Evolutionary conservation across 2,329 filamentous ascomycete genomes (phyloP).

Genomic region (Alternaria sp.): DNA sequence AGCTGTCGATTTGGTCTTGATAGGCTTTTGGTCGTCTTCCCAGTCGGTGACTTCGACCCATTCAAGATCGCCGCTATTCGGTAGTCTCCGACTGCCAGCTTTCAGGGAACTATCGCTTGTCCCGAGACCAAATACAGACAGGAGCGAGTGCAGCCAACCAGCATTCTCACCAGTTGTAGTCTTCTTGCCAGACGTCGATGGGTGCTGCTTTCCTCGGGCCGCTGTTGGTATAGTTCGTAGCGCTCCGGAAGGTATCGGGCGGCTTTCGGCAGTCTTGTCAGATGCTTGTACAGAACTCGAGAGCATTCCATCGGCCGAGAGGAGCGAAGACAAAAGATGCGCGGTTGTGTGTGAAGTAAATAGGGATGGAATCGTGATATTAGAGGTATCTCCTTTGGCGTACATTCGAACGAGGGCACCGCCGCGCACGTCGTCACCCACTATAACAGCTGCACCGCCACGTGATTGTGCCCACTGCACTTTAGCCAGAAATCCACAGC

Average conservation of each 20-base stretch:
- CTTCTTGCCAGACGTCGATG: conserved; percentile 18
- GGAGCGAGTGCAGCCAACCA: conserved; percentile 59
- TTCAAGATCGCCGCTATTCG: conserved; percentile 76
- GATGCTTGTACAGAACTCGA: not conserved
- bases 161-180: conserved; percentile 33
- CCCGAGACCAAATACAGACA: conserved; percentile 55
- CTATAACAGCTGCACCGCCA: conserved; percentile 88
- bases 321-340: conserved; percentile 86
- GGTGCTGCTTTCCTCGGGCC: not conserved
- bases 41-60: conserved; percentile 77
- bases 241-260: not conserved
- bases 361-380: conserved; percentile 90
- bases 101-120: conserved; percentile 19
- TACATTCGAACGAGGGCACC: conserved; percentile 97
- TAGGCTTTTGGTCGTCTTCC: conserved; percentile 59
- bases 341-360: conserved; percentile 97
- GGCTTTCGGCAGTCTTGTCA: conserved; percentile 13
- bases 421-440: conserved; percentile 90
- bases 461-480: conserved; percentile 95
- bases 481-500: conserved; percentile 96
- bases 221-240: not conserved
- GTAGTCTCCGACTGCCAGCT: conserved; percentile 69
- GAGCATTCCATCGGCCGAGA: conserved; percentile 59
- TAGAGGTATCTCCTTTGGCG: conserved; percentile 94
- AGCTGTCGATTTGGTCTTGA: conserved; percentile 32